A percentile compares a stretch with the other conserved stretches of the same genome.
These are phyloP conservation scores for Saussurea involucrata DNA, from an alignment of 129 eudicot species.

Conservation along the genomic window DNA sequence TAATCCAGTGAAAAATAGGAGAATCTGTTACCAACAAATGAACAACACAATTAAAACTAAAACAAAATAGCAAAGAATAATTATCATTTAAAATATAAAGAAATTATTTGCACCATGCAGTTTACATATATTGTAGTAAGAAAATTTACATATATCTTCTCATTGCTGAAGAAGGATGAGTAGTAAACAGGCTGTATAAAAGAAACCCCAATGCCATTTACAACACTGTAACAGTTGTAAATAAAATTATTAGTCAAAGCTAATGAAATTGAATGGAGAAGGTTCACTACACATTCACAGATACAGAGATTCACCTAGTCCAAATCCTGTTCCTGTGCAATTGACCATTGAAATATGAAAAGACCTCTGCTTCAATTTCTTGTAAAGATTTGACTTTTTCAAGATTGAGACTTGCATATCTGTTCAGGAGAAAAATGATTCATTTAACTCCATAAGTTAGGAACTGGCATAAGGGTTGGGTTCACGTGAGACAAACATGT, in stretches of 20 bases:
- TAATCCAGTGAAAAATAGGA: conserved; percentile 68
- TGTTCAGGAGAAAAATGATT: conserved; percentile 14
- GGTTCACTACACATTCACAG: background rate
- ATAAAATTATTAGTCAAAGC: background rate
- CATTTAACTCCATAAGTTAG: background rate
- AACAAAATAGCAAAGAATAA: background rate
- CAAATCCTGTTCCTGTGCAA: conserved; percentile 56
- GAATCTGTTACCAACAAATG: conserved; percentile 50
- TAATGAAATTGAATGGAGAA: background rate
- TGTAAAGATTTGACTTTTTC: conserved; percentile 50
- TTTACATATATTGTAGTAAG: background rate
- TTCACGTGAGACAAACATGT: too few species aligned
- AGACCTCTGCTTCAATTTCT: conserved; percentile 52
- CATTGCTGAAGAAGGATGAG: conserved; percentile 56
- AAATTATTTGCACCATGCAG: background rate
- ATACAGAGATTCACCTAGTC: conserved; percentile 55
- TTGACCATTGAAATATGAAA: conserved; percentile 62
- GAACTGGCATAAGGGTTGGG: too few species aligned
- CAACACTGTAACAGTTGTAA: conserved; percentile 50
- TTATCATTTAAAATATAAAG: background rate
- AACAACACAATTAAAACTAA: background rate
- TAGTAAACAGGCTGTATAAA: conserved; percentile 62
- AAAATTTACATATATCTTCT: conserved; percentile 37
- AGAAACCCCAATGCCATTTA: conserved; percentile 65
- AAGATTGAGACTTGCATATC: conserved; percentile 57